phyloP scores from a whole-genome alignment of 768 basidiomycete genomes.

The Xanthoconium purpureum region DNA sequence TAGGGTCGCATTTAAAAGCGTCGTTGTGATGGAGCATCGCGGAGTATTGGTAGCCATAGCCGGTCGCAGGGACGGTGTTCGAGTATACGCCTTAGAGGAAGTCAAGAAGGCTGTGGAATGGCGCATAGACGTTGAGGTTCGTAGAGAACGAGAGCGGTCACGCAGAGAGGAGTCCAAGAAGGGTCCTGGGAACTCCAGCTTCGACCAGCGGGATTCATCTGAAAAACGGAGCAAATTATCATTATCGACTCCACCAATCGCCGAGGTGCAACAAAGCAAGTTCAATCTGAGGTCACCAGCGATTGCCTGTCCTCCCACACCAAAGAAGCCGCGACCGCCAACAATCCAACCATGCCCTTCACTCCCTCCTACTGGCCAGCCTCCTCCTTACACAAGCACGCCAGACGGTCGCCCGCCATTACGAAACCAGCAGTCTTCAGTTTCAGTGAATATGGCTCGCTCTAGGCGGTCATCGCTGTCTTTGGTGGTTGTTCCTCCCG shows the following conservation, averaged over 20 bases:
- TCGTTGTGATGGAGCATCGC: slow-evolving; percentile 92
- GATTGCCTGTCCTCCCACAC: slow-evolving; percentile 8
- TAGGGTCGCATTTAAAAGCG: slow-evolving; percentile 76
- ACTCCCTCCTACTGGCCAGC: slow-evolving; percentile 45
- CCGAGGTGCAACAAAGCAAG: slow-evolving; percentile 26
- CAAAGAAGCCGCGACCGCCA: slow-evolving; percentile 28
- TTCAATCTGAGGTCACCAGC: slow-evolving; percentile 20
- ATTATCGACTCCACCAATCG: slow-evolving; percentile 47
- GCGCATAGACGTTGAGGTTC: slow-evolving; percentile 78
- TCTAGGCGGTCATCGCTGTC: slow-evolving; percentile 54
- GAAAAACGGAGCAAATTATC: slow-evolving; percentile 50
- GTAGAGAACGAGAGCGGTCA: slow-evolving; percentile 69
- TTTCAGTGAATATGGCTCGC: slow-evolving; percentile 43
- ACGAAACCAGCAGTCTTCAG: slow-evolving; percentile 40
- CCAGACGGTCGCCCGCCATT: slow-evolving; percentile 33
- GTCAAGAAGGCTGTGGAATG: slow-evolving; percentile 84
- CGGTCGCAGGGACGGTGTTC: slow-evolving; percentile 79
- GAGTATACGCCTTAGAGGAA: slow-evolving; percentile 86
- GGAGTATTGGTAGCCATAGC: slow-evolving; percentile 90
- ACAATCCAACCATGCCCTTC: slow-evolving; percentile 23
- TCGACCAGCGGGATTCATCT: slow-evolving; percentile 38
- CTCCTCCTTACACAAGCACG: slow-evolving; percentile 60
- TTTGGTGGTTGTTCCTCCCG: slow-evolving; percentile 50
- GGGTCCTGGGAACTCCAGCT: slow-evolving; percentile 35
- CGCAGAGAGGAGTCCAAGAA: slow-evolving; percentile 68